Evolutionary conservation across 495 filamentous ascomycete genomes (phyloP), one percentile per base, ranked within the genome.

Genomic region (Lasiosphaeria miniovina): DNA sequence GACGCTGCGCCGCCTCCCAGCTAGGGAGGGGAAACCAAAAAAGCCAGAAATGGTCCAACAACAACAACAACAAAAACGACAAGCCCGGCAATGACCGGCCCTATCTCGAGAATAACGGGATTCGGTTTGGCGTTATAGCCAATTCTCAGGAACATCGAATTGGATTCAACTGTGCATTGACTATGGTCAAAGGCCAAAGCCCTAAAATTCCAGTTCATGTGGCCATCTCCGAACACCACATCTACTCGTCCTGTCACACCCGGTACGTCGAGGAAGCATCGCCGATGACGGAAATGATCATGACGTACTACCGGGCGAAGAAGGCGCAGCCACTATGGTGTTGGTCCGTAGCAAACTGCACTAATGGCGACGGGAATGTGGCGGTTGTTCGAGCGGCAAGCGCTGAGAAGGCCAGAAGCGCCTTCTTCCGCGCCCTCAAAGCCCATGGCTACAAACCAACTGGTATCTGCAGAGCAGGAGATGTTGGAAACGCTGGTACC

Each of bases 351-450:
- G 55, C 67, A 7, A 46, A 32, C 49, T 58, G 38, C 52, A 11
- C 0, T 45, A 60, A 36, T 34, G 67, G 24, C 24, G 24, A 57
- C 6, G 77, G 50, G 15, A 69, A 59, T 34, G 79, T 75, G 33
- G 70, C 75, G 14, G 80, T 85, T 46, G 80, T 90, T 14, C 78
- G 84, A 45, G 78, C 70, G 4, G 82, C 74, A 77, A 71, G 74
- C 7, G 68, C 66, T 34, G 78, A 80, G 65, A 78, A 81, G 70
- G 45, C 85, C 9, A 70, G 75, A 36, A 65, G 72, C 17, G 87
- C 86, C 11, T 32, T 62, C n/a, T n/a, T 48, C 10, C 40, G 4
- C 24, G 61, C 61, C 2, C 57, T 63, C 11, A 48, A 52, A 48
- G 17, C 8, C 24, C 46, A 51, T 45, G 50, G 48, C 35, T 63